Evolutionary conservation across 2,329 filamentous ascomycete species (phyloP).

Genomic region (Hymenoscyphus linearis): DNA sequence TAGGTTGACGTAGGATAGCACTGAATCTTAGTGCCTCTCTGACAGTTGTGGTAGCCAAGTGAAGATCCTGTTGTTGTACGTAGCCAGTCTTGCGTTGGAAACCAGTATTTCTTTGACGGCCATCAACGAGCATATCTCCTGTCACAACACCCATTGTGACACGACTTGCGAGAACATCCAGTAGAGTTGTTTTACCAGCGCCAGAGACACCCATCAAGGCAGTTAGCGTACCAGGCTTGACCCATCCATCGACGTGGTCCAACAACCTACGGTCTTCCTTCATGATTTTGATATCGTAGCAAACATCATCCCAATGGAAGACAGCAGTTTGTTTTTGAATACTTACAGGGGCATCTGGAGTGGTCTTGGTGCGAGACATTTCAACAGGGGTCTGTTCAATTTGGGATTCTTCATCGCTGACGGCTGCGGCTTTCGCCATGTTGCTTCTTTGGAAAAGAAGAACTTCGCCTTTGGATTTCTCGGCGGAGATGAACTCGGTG

Average conservation of each 20-base stretch:
- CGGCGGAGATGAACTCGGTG: constrained; percentile 56
- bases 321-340: constrained; percentile 44
- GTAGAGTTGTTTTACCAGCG: constrained; percentile 82
- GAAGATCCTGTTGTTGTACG: constrained; percentile 87
- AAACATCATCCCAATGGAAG: constrained; percentile 46
- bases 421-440: constrained; percentile 30
- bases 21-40: constrained; percentile 84
- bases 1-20: constrained; percentile 81
- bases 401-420: constrained; percentile 20
- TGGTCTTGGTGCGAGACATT: constrained; percentile 30
- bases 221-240: constrained; percentile 85
- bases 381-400: constrained; percentile 35
- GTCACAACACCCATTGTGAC: constrained; percentile 84
- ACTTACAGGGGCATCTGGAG: constrained; percentile 19
- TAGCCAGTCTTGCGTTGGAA: constrained; percentile 93
- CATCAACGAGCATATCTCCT: constrained; percentile 70
- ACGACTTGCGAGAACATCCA: constrained; percentile 74
- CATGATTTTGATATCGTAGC: constrained; percentile 69
- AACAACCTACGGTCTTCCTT: constrained; percentile 68
- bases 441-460: constrained; percentile 69
- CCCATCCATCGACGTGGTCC: constrained; percentile 85
- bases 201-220: constrained; percentile 65
- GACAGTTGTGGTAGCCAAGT: constrained; percentile 77
- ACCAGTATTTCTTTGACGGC: constrained; percentile 61
- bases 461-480: constrained; percentile 72